These are phyloP conservation scores for Dictyostelium capitatum DNA, from an alignment of 78 protist genomes.

Conservation along the genomic window DNA sequence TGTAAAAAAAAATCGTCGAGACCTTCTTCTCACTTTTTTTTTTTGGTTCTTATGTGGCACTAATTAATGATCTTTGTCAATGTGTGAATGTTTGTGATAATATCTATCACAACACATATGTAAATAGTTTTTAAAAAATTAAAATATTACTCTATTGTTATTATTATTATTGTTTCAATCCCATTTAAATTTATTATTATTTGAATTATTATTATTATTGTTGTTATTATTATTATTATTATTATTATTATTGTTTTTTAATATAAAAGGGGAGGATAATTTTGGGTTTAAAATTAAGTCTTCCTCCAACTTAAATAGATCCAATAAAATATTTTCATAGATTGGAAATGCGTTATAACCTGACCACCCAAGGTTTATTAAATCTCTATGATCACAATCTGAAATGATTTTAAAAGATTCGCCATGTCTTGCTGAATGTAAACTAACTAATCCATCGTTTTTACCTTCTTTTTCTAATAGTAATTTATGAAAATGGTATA, in stretches of 20 bases:
- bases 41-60: too few relatives aligned
- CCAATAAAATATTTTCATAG: background rate
- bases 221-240: background rate
- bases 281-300: background rate
- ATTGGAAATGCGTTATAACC: slow-evolving; percentile 45
- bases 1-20: too few relatives aligned
- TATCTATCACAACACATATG: too few relatives aligned
- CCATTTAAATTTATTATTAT: too few relatives aligned
- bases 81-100: too few relatives aligned
- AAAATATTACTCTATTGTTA: too few relatives aligned
- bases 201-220: background rate
- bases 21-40: too few relatives aligned
- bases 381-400: slow-evolving; percentile 60
- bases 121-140: too few relatives aligned
- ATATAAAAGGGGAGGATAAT: background rate
- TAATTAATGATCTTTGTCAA: too few relatives aligned
- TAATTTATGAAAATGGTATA: slow-evolving; percentile 14
- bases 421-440: slow-evolving; percentile 40
- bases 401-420: background rate
- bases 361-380: slow-evolving; percentile 41
- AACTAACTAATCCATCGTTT: slow-evolving; percentile 62
- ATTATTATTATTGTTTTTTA: background rate
- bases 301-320: slow-evolving; percentile 4
- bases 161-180: too few relatives aligned
- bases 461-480: slow-evolving; percentile 37